Evolutionary conservation across 2,329 filamentous ascomycete genomes (phyloP).

Genomic region (Bipolaris cookei): DNA sequence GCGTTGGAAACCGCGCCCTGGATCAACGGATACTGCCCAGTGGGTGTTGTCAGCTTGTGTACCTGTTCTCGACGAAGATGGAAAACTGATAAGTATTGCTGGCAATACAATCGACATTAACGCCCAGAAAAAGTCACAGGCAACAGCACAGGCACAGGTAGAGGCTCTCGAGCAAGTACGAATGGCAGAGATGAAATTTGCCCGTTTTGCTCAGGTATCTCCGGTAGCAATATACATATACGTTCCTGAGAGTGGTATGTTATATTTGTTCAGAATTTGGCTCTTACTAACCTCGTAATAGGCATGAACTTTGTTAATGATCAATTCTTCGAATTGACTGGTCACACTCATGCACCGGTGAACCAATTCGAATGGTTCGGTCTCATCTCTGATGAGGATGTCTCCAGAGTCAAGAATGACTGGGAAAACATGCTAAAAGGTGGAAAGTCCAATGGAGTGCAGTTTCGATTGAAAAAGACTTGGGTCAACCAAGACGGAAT

Average conservation of each 20-base stretch:
- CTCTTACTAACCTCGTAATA: slow-evolving; percentile 7
- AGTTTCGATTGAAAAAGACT: slow-evolving; percentile 37
- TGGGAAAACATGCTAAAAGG: slow-evolving; percentile 27
- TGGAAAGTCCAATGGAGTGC: slow-evolving; percentile 24
- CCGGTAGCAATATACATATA: slow-evolving; percentile 39
- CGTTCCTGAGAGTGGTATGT: slow-evolving; percentile 28
- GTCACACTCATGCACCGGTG: slow-evolving; percentile 19
- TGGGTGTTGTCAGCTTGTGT: slow-evolving; percentile 43
- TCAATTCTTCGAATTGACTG: slow-evolving; percentile 37
- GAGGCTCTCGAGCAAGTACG: slow-evolving; percentile 37
- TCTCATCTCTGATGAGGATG: slow-evolving; percentile 32
- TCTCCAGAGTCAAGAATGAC: slow-evolving; percentile 19
- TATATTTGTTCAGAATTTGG: accelerated
- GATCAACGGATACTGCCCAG: slow-evolving; percentile 22
- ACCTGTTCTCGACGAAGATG: slow-evolving; percentile 36
- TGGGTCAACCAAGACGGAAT: slow-evolving; percentile 38
- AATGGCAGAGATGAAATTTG: slow-evolving; percentile 35
- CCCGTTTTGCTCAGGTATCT: slow-evolving; percentile 34
- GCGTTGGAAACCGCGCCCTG: slow-evolving; percentile 39
- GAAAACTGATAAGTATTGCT: slow-evolving; percentile 36
- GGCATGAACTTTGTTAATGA: slow-evolving; percentile 41
- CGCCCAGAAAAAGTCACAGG: slow-evolving; percentile 39
- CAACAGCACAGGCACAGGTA: slow-evolving; percentile 26
- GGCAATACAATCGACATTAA: slow-evolving; percentile 44
- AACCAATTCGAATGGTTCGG: slow-evolving; percentile 27